Conservation (phyloP, 2,329 filamentous ascomycete genomes). For the Stemphylium lycopersici region DNA sequence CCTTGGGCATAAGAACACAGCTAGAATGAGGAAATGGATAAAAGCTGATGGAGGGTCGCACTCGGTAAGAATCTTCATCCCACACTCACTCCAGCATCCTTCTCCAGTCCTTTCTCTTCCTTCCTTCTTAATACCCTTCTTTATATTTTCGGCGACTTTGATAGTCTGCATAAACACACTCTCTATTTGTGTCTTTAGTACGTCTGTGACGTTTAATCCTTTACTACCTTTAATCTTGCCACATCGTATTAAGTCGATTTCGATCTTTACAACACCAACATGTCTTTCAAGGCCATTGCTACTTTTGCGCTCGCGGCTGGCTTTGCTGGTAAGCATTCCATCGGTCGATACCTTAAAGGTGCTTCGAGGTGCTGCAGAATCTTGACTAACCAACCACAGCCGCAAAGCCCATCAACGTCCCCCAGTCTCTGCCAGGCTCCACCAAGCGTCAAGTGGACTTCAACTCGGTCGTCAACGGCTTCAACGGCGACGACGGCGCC, state of each 20-base stretch:
- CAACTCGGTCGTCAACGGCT: constrained; percentile 26
- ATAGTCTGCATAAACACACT: constrained; percentile 40
- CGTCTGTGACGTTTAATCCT: constrained; percentile 44
- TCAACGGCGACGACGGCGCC: constrained; percentile 25
- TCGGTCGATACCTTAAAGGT: no score
- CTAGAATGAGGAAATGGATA: constrained; percentile 22
- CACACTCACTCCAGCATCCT: constrained; percentile 25
- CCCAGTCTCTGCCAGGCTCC: constrained; percentile 20
- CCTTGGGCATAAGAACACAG: constrained; percentile 1
- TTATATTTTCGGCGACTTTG: constrained; percentile 36
- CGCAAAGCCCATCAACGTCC: constrained; percentile 35
- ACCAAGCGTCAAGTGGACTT: constrained; percentile 21
- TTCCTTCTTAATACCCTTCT: constrained; percentile 36
- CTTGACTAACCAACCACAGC: constrained; percentile 25
- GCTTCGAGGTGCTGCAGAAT: neutral
- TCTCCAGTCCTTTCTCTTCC: constrained; percentile 23
- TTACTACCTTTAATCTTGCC: constrained; percentile 31
- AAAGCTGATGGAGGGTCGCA: constrained; percentile 32
- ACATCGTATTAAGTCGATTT: constrained; percentile 28
- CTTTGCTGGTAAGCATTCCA: constrained; percentile 35
- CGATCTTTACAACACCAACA: constrained; percentile 23
- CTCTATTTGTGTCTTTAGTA: constrained; percentile 23
- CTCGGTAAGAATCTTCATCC: constrained; percentile 20
- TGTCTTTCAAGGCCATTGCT: constrained; percentile 37
- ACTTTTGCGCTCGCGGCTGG: constrained; percentile 41